Conservation (phyloP, 306 rosid genomes). For the Prunus mume region DNA sequence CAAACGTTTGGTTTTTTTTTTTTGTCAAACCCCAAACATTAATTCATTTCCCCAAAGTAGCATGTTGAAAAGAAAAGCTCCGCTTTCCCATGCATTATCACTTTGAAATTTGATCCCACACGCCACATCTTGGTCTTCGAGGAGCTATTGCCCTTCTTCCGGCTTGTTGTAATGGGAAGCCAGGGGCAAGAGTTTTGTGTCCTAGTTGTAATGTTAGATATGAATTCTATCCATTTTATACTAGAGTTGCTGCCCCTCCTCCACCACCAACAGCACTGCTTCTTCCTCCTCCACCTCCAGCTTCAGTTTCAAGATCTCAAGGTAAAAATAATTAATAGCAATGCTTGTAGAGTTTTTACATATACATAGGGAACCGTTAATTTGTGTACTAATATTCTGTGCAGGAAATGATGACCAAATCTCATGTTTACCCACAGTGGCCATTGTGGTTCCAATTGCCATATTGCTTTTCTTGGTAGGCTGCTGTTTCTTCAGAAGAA, state of each 20-base stretch:
- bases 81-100: too few relatives aligned
- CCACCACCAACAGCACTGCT: not conserved
- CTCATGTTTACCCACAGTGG: constrained; percentile 5
- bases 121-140: not conserved
- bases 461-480: constrained; percentile 1
- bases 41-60: too few relatives aligned
- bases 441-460: constrained; percentile 25
- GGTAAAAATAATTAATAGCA: constrained; percentile 35
- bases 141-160: not conserved
- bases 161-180: not conserved
- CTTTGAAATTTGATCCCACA: too few relatives aligned
- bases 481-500: constrained; percentile 10
- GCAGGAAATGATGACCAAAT: constrained; percentile 6
- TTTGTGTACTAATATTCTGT: not conserved
- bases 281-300: not conserved
- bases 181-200: constrained; percentile 13
- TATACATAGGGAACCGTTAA: not conserved
- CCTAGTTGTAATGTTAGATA: constrained; percentile 38
- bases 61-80: too few relatives aligned
- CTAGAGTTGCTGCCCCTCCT: not conserved
- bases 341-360: not conserved
- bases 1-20: too few relatives aligned
- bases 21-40: too few relatives aligned
- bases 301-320: constrained; percentile 20
- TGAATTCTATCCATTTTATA: constrained; percentile 16